Base-by-base conservation (phyloP, 257 asterid genomes). In the Leptodermis oblonga region DNA sequence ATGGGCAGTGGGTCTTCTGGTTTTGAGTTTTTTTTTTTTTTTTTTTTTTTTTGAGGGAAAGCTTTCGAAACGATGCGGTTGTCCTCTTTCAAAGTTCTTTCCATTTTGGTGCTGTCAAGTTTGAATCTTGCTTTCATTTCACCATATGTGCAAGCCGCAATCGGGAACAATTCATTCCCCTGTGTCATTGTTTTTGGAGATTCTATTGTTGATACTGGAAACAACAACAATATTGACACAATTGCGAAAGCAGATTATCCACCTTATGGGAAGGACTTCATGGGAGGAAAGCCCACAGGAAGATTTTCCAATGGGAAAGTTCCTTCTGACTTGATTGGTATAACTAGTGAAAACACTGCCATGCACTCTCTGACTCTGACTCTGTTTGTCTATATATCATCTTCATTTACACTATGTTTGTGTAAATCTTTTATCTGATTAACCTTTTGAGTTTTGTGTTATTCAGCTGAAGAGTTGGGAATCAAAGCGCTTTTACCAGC, bases 241-340 rank as follows among this genome's bases (percentile, higher is more conserved):
- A 62, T 74, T 1, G 73, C 77, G 26, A 86, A 82, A 70, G 76
- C 58, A 59, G 78, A 89, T 56, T 85, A 42, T 39, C 86, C 80
- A 18, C 96, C 96, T 12, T 86, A 86, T 71, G 92, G 96, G 0
- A 71, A 79, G 72, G 93, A 88, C 65, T 85, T 88, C 56, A 68
- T 74, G 70, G 89, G 91, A 22, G 91, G 91, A 58, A 68, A 20
- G 22, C 86, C 96, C 7, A 88, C 96, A 0, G 96, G 96, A 17
- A 76, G 93, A 54, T 88, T 80, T 75, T 80, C 84, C 22, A 76
- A 88, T 59, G 96, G 88, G 60, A 86, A 77, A 76, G 88, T 86
- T 10, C 93, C 93, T 22, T 28, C 93, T 0, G 96, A 88, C 71
- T 68, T 88, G 58, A 3, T 86, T 46, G 91, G 93, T 86, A 52